These are phyloP conservation scores for Lodderomyces parapsilosis DNA, from an alignment of 1,139 yeast species.

Conservation along the genomic window DNA sequence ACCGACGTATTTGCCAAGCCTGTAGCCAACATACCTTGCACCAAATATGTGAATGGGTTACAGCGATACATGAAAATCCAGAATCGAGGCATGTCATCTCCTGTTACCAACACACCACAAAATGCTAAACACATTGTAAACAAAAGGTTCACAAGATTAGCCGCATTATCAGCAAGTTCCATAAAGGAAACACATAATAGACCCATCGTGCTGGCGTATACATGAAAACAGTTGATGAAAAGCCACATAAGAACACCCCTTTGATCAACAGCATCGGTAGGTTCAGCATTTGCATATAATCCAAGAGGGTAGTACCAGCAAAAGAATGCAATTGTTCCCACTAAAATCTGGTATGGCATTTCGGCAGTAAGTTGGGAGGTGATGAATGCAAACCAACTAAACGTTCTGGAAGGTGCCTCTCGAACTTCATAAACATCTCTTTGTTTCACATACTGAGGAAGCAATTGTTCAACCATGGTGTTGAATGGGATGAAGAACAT, in stretches of 20 bases:
- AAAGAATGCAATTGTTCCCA: slow-evolving; percentile 66
- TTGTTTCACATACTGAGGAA: slow-evolving; percentile 32
- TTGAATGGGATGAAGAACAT: slow-evolving; percentile 49
- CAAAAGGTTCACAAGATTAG: slow-evolving; percentile 26
- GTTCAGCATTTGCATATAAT: slow-evolving; percentile 53
- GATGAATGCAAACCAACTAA: slow-evolving; percentile 36
- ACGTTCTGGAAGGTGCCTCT: slow-evolving; percentile 32
- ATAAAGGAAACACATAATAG: slow-evolving; percentile 38
- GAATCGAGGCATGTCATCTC: slow-evolving; percentile 28
- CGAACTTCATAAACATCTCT: slow-evolving; percentile 39
- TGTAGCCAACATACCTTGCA: slow-evolving; percentile 28
- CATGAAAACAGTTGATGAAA: slow-evolving; percentile 36
- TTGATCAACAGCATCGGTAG: slow-evolving; percentile 22
- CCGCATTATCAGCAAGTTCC: slow-evolving; percentile 42
- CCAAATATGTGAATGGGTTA: slow-evolving; percentile 67
- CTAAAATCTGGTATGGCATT: slow-evolving; percentile 68
- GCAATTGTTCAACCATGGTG: slow-evolving; percentile 55
- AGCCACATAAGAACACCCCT: slow-evolving; percentile 49
- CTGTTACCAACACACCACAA: slow-evolving; percentile 32
- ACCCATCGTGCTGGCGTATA: slow-evolving; percentile 37
- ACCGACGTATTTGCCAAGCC: slow-evolving; percentile 27
- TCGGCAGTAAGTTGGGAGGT: slow-evolving; percentile 69
- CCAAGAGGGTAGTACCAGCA: slow-evolving; percentile 80
- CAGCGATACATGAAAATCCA: slow-evolving; percentile 62
- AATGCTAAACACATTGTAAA: slow-evolving; percentile 33